Evolutionary conservation across 78 protist species (phyloP), one percentile per base, ranked within the genome.

Genomic region (Pigoraptor vietnamica): DNA sequence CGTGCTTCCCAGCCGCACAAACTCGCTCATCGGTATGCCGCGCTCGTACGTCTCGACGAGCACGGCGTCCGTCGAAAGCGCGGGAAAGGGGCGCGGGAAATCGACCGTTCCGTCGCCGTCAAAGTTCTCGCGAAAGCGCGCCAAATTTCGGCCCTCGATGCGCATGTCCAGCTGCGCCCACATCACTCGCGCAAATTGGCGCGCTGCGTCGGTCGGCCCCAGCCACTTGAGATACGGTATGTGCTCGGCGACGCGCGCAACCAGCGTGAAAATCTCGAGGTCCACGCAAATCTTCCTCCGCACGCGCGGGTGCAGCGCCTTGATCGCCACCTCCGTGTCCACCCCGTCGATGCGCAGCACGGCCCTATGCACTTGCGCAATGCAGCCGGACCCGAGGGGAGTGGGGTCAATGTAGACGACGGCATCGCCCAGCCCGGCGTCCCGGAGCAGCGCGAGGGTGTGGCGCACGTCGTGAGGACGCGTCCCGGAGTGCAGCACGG

Each of bases 321-420:
- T 92, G 55, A 92, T 35, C 32, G 91, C 94, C 21, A 92, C 88
- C 23, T 29, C n/a, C 25, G 0, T 21, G 39, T 38, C 40, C 9
- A 2, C 40, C 14, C 81, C 40, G 86, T 56, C 25, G 34, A 36
- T 56, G 19, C 33, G 36, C 2, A 38, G 21, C 24, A 39, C 23
- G 35, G 92, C 94, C 37, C 32, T 14, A 87, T 92, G 94, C 56
- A 92, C 94, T 87, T 92, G 94, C 19, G 90, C 94, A 0, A 92
- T 37, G 35, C 87, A 67, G 40, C 94, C 94, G 0, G 88, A 40
- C 29, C 92, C 94, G 0, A 92, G 0, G 9, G 94, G 94, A 39
- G 0, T 9, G 14, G 21, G 37, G 37, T 88, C 94, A 34, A 92
- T 33, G 87, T 6, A 25, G 40, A 0, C 37, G 67, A 90, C n/a